phyloP scores from a whole-genome alignment of 2,329 filamentous ascomycete genomes.

The Paecilomyces sp. region DNA sequence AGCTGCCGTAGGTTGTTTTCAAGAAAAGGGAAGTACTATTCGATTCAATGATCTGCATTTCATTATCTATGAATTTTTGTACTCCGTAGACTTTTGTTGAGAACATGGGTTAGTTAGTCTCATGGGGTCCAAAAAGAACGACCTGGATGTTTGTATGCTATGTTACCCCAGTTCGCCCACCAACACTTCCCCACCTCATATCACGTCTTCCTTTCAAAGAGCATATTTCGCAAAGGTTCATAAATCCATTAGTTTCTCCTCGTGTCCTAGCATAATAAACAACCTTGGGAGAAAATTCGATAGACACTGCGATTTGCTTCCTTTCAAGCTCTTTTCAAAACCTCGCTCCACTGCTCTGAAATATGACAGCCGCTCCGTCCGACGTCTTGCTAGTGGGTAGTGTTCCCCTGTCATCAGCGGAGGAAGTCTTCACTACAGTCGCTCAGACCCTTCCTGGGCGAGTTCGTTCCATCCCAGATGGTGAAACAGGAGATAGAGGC shows the following conservation, averaged over 20 bases:
- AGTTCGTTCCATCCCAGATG: slow-evolving; percentile 34
- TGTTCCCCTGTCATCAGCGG: slow-evolving; percentile 24
- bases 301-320: not conserved
- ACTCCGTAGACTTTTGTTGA: not conserved
- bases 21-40: too few relatives aligned
- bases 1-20: too few relatives aligned
- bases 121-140: not conserved
- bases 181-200: too few relatives aligned
- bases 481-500: slow-evolving; percentile 26
- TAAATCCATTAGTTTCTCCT: not conserved
- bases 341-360: not conserved
- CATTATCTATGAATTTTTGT: not conserved
- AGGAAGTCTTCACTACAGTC: slow-evolving; percentile 25
- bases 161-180: not conserved
- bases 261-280: not conserved
- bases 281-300: not conserved
- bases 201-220: too few relatives aligned
- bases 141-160: not conserved
- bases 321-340: not conserved
- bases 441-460: slow-evolving; percentile 22
- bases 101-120: not conserved
- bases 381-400: slow-evolving; percentile 26
- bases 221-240: not conserved
- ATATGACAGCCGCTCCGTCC: not conserved
- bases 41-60: too few relatives aligned